Evolutionary conservation across 345 rosid species (phyloP), one percentile per base, ranked within the genome.

Genomic region (Hibiscus mutabilis): DNA sequence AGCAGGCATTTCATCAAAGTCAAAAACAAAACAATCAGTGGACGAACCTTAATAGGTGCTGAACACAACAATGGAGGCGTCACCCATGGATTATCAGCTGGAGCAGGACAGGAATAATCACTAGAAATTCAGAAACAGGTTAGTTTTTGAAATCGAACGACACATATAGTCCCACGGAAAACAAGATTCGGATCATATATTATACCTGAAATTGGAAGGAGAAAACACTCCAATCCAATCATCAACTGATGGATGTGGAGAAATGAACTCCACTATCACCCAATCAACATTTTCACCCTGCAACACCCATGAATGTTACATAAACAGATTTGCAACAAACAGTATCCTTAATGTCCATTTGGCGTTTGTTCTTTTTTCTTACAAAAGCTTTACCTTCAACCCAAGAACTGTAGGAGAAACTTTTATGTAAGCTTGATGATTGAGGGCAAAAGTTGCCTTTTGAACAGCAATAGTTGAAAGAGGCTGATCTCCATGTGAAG

Each of bases 181-280:
- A 40, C 69, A 66, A 15, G 53, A 47, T 24, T 47, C 40, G 59
- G 12, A 55, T 7, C 59, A 55, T 8, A 65, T n/a, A 14, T 21
- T 42, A 44, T 58, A 90, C 93, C 85, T 86, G 81, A 90, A 85
- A 77, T 88, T 82, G 62, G 87, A 84, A 66, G 96, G 91, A 64
- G 96, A 90, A 81, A 90, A 87, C 49, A 90, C 91, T 66, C 87
- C 96, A 78, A 90, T 86, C 91, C 96, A 87, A 68, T 90, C 90
- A 82, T 83, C 89, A 77, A 66, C 55, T n/a, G 88, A 83, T 53
- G 93, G 91, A 58, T 76, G 77, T 2, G 82, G 81, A 71, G 81
- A 82, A 60, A 53, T 65, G 60, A 73, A 86, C 44, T 83, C 80
- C 40, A 90, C 80, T 42, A 75, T 76, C 35, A 86, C 82, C 79